Conservation (phyloP, 208 protist species). For the Kentomonas sorsogonicus region DNA sequence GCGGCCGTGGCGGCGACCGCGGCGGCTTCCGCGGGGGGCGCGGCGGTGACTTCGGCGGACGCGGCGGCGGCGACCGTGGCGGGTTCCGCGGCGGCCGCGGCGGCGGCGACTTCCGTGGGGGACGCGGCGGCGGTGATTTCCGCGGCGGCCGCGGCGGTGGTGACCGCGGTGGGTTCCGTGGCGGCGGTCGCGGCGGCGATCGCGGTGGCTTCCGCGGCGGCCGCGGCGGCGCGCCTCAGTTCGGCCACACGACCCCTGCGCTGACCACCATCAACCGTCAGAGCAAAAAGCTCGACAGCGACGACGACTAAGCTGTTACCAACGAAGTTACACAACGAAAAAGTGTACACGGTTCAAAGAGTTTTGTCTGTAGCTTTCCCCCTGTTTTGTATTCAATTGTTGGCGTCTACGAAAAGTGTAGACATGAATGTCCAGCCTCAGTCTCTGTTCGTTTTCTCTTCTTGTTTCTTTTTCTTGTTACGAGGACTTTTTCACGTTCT, state of each 20-base stretch:
- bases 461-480: constrained; percentile 12
- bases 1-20: constrained; percentile 12
- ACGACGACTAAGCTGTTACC: constrained; percentile 38
- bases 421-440: not conserved
- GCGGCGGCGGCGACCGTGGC: constrained; percentile 25
- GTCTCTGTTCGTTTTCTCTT: constrained; percentile 1
- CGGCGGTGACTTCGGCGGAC: constrained; percentile 33
- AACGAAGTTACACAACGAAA: constrained; percentile 1
- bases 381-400: no score
- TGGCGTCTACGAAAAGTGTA: not conserved
- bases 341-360: constrained; percentile 2
- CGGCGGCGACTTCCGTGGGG: constrained; percentile 32
- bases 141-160: constrained; percentile 25
- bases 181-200: constrained; percentile 20
- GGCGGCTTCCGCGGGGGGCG: constrained; percentile 23
- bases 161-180: constrained; percentile 23
- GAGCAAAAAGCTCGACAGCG: constrained; percentile 71
- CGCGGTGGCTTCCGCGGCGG: constrained; percentile 56
- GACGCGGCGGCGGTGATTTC: constrained; percentile 22
- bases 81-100: constrained; percentile 37
- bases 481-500: constrained; percentile 2
- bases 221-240: constrained; percentile 53
- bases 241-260: constrained; percentile 43
- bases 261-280: constrained; percentile 42
- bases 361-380: no score